phyloP scores from a whole-genome alignment of 2,329 filamentous ascomycete genomes.

The Hansfordia pulvinata region DNA sequence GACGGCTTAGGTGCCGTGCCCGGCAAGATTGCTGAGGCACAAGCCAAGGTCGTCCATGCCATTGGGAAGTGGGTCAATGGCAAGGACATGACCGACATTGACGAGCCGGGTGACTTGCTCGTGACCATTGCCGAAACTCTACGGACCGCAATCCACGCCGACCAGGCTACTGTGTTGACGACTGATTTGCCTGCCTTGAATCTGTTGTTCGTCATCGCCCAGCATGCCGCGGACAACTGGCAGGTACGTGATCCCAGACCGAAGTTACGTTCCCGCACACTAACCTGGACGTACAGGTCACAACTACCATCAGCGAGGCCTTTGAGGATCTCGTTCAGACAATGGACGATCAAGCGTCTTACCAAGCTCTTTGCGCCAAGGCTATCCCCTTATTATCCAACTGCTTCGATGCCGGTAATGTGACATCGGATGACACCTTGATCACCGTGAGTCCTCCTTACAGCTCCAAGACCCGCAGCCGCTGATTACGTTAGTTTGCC shows the following conservation, averaged over 20 bases:
- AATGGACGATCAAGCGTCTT: constrained; percentile 55
- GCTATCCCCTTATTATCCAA: constrained; percentile 78
- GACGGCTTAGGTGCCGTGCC: constrained; percentile 26
- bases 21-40: constrained; percentile 44
- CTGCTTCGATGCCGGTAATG: constrained; percentile 75
- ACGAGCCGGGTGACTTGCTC: constrained; percentile 83
- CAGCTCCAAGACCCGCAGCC: constrained; percentile 1
- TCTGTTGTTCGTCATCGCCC: constrained; percentile 77
- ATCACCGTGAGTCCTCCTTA: constrained; percentile 44
- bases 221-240: constrained; percentile 79
- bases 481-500: constrained; percentile 42
- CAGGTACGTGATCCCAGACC: constrained; percentile 29
- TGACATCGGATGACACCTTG: constrained; percentile 75
- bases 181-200: constrained; percentile 63
- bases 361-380: constrained; percentile 68
- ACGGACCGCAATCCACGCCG: constrained; percentile 67
- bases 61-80: constrained; percentile 62
- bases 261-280: neutral
- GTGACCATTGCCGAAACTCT: constrained; percentile 82
- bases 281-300: constrained; percentile 31
- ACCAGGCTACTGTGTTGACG: constrained; percentile 61
- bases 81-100: constrained; percentile 71
- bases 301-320: constrained; percentile 73
- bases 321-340: constrained; percentile 76
- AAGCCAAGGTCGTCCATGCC: constrained; percentile 35